Conservation (phyloP, 495 filamentous ascomycete genomes). For the Podospora conica region DNA sequence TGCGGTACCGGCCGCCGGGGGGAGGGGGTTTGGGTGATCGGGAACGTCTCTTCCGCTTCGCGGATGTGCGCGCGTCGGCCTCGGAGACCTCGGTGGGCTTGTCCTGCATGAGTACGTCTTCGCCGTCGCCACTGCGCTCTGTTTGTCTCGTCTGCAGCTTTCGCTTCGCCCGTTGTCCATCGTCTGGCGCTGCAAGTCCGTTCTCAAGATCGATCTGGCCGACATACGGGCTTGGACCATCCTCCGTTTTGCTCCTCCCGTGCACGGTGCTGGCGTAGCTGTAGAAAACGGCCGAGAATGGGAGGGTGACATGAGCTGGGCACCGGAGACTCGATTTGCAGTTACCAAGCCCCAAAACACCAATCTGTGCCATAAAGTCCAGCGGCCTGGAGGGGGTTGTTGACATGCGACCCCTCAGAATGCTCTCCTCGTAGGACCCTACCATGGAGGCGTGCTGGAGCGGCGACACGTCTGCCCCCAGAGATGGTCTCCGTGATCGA, state of each 20-base stretch:
- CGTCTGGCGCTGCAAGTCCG: constrained; percentile 49
- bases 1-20: constrained; percentile 84
- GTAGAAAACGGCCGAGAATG: constrained; percentile 96
- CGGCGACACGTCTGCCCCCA: constrained; percentile 66
- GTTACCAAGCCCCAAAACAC: constrained; percentile 82
- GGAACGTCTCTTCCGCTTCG: constrained; percentile 55
- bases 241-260: constrained; percentile 57
- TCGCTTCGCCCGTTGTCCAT: constrained; percentile 37
- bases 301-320: constrained; percentile 84
- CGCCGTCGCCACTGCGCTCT: constrained; percentile 23
- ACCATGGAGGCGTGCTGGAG: constrained; percentile 91
- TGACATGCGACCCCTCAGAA: constrained; percentile 91
- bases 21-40: constrained; percentile 61
- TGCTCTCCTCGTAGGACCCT: constrained; percentile 96
- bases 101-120: constrained; percentile 26
- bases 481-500: constrained; percentile 61
- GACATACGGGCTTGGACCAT: constrained; percentile 93
- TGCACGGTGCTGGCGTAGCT: constrained; percentile 66
- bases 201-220: constrained; percentile 90
- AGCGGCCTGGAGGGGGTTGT: constrained; percentile 91
- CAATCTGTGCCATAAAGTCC: constrained; percentile 92
- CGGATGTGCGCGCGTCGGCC: constrained; percentile 30
- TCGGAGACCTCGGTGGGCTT: constrained; percentile 27
- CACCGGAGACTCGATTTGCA: constrained; percentile 83
- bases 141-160: constrained; percentile 37